These are phyloP conservation scores for Pythium insidiosum DNA, from an alignment of 352 stramenopile species.

Conservation along the genomic window DNA sequence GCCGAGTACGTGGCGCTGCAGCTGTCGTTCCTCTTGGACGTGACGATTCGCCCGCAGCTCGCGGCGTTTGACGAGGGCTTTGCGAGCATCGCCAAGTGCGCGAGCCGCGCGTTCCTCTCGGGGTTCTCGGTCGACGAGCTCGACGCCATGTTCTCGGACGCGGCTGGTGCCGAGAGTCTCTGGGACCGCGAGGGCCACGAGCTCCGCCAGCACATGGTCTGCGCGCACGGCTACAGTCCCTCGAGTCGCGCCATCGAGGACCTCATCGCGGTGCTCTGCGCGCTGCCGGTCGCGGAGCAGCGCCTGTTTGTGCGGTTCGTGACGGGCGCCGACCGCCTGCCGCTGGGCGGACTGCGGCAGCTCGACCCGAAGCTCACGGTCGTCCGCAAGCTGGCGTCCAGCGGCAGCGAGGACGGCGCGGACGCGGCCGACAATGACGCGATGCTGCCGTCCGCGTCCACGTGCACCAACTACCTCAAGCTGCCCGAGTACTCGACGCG, in stretches of 20 bases:
- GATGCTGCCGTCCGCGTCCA: conserved; percentile 79
- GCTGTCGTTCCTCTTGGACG: conserved; percentile 46
- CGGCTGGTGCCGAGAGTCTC: conserved; percentile 28
- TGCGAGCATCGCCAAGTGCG: conserved; percentile 27
- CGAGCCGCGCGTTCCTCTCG: conserved; percentile 26
- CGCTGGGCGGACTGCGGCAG: conserved; percentile 68
- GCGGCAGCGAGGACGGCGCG: conserved; percentile 7
- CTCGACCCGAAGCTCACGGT: conserved; percentile 86
- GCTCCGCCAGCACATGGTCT: conserved; percentile 75
- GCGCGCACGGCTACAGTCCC: conserved; percentile 74
- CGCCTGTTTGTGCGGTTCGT: conserved; percentile 86
- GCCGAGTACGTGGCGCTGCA: conserved; percentile 49
- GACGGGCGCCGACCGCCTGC: conserved; percentile 81
- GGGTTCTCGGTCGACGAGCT: conserved; percentile 62
- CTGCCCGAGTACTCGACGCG: conserved; percentile 85
- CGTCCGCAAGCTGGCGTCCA: conserved; percentile 65
- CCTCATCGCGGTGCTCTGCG: conserved; percentile 71
- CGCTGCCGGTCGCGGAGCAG: conserved; percentile 58
- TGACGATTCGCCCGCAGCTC: conserved; percentile 52
- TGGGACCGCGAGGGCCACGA: conserved; percentile 67
- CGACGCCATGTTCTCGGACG: conserved; percentile 54
- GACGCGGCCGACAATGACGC: conserved; percentile 23
- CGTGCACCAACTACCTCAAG: conserved; percentile 89
- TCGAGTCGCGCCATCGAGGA: conserved; percentile 57
- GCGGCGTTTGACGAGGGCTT: conserved; percentile 65